Conservation (phyloP, 768 basidiomycete species). For the Kwoniella sp. region DNA sequence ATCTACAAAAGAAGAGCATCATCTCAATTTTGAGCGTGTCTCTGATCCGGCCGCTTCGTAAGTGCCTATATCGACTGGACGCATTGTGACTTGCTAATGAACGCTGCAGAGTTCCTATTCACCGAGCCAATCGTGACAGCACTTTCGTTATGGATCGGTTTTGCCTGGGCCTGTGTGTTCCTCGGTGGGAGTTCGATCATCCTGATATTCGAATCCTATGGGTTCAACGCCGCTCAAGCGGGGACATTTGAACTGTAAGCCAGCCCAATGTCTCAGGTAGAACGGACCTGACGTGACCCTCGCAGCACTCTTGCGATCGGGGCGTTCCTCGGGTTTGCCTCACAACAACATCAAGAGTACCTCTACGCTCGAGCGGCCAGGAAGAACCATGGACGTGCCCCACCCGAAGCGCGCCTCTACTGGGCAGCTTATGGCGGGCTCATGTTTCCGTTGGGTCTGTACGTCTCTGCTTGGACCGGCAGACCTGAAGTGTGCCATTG, state of each 20-base stretch:
- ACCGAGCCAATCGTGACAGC: slow-evolving; percentile 54
- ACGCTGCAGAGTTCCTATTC: slow-evolving; percentile 35
- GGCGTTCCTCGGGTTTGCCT: slow-evolving; percentile 41
- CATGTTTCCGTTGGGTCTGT: slow-evolving; percentile 44
- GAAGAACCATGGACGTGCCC: slow-evolving; percentile 38
- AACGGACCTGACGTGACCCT: background rate
- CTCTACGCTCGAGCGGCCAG: slow-evolving; percentile 35
- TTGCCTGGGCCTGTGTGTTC: slow-evolving; percentile 52
- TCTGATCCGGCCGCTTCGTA: slow-evolving; percentile 47
- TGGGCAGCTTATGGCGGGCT: slow-evolving; percentile 50
- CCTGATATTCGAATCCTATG: slow-evolving; percentile 43
- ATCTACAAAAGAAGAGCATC: slow-evolving; percentile 42
- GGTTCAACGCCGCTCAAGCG: slow-evolving; percentile 41
- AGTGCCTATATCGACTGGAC: slow-evolving; percentile 13
- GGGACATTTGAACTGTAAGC: slow-evolving; percentile 44
- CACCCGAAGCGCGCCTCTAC: slow-evolving; percentile 51
- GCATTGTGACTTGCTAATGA: background rate
- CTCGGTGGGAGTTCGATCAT: slow-evolving; percentile 38
- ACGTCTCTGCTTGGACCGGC: slow-evolving; percentile 49
- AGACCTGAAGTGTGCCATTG: slow-evolving; percentile 28
- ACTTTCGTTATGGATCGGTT: slow-evolving; percentile 50
- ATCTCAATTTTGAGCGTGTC: slow-evolving; percentile 40
- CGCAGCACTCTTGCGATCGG: slow-evolving; percentile 40
- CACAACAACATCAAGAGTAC: slow-evolving; percentile 46
- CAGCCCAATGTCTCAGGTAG: background rate